Conservation (phyloP, 2,329 filamentous ascomycete species). For the Trichophyton benhamiae region DNA sequence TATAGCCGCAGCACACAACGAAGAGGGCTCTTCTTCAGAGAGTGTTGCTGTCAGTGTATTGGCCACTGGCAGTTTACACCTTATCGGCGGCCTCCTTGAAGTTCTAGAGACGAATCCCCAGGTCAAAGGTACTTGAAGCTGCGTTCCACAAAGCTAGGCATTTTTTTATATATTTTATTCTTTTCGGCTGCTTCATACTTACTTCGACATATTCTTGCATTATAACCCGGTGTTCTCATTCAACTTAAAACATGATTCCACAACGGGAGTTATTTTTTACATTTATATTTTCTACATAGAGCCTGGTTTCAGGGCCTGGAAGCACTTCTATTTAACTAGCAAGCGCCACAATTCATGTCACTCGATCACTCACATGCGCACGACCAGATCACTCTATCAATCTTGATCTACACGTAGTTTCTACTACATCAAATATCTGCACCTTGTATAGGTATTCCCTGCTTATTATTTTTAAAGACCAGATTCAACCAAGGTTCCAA, state of each 20-base stretch:
- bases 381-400: not conserved
- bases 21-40: constrained; percentile 10
- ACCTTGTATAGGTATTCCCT: not conserved
- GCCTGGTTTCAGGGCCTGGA: not conserved
- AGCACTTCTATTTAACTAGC: not conserved
- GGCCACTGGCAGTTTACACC: constrained; percentile 72
- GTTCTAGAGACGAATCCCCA: constrained; percentile 43
- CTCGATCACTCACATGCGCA: not conserved
- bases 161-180: no score
- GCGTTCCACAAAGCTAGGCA: no score
- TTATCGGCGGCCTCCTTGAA: constrained; percentile 67
- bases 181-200: no score
- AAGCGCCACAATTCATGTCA: not conserved
- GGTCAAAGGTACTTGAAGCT: not conserved
- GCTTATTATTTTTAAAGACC: no score
- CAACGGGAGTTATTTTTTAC: not conserved
- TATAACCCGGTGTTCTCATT: not conserved
- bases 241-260: not conserved
- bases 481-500: no score
- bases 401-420: not conserved
- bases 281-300: not conserved
- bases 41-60: constrained; percentile 45
- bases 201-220: no score
- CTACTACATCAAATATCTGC: not conserved
- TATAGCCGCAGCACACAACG: constrained; percentile 27